Evolutionary conservation across 2,329 filamentous ascomycete genomes (phyloP), one percentile per base, ranked within the genome.

Genomic region (Calonectria pseudoreteaudii): DNA sequence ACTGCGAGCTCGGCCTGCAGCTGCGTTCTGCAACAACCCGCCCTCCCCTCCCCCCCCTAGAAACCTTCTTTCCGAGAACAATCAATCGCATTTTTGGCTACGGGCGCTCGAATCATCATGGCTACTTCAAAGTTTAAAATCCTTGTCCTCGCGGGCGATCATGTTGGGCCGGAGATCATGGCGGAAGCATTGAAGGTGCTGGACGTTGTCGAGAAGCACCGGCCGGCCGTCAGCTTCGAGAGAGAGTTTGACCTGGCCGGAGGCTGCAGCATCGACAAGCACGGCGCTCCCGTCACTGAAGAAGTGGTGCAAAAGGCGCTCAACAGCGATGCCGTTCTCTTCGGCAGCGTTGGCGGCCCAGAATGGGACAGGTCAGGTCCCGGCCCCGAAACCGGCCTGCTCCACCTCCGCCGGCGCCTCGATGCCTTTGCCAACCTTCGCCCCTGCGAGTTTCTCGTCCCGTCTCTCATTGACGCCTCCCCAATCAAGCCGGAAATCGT

Each of bases 341-440:
- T 88, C 72, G 87, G 87, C 20, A 85, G 84, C 74, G 85, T 88
- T 23, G 87, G 87, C n/a, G 87, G 87, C 6, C 87, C 87, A 2
- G 84, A 88, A 77, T 88, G 87, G 87, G 86, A 84, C 0, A 79
- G 79, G 3, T 79, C 75, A 1, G 79, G 83, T 13, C 86, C 85
- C 3, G 86, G 84, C n/a, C 86, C 87, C 2, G 86, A 88, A 72
- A 84, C 84, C n/a, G 87, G 86, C 2, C 79, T 87, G 31, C 78
- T 88, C 36, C 81, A 82, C 58, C 83, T 88, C 18, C 81, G 87
- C 23, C 82, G 83, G 20, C 76, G 77, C 2, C 80, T 88, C 38
- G 82, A 88, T 66, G 87, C 87, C 9, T 90, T 88, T 73, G 88
- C 87, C 58, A 90, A 90, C 73, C 77, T 90, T 28, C 84, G 88